These are phyloP conservation scores for Hylodesmum podocarpum DNA, from an alignment of 306 rosid genomes.

Conservation along the genomic window DNA sequence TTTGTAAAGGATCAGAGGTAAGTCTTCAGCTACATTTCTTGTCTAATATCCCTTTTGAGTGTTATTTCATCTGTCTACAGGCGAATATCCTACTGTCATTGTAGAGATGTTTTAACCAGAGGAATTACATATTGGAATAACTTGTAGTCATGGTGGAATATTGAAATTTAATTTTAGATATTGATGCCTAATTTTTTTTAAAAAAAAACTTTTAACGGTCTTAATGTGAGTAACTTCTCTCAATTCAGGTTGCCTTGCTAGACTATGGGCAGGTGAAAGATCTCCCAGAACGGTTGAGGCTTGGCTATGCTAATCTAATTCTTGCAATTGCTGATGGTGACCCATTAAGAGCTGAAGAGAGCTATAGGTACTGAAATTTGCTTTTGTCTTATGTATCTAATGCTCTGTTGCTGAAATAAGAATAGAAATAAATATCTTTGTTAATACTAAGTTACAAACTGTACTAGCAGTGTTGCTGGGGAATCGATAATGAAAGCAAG, in stretches of 20 bases:
- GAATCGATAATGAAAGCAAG: constrained; percentile 5
- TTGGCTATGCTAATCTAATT: constrained; percentile 92
- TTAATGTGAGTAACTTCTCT: constrained; percentile 31
- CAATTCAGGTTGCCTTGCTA: constrained; percentile 81
- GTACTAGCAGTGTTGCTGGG: background rate
- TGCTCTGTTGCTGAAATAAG: constrained; percentile 1
- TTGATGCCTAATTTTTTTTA: constrained; percentile 2
- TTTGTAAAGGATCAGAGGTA: constrained; percentile 95
- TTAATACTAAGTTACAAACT: constrained; percentile 4
- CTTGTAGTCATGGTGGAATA: background rate
- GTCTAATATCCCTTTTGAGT: background rate
- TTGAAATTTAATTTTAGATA: constrained; percentile 23
- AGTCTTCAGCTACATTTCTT: constrained; percentile 41
- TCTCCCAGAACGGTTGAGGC: constrained; percentile 86
- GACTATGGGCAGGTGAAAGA: constrained; percentile 99
- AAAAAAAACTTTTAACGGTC: constrained; percentile 23
- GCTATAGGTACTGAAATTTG: constrained; percentile 66
- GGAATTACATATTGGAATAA: constrained; percentile 4
- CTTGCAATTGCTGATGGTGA: constrained; percentile 85
- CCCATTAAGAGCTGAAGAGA: constrained; percentile 61
- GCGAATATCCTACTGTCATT: constrained; percentile 11
- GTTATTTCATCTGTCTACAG: constrained; percentile 8
- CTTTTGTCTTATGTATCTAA: background rate
- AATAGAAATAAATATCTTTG: constrained; percentile 7
- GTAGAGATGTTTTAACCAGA: constrained; percentile 4